phyloP scores from a whole-genome alignment of 805 yeast species.

The Metschnikowia continentalis region DNA sequence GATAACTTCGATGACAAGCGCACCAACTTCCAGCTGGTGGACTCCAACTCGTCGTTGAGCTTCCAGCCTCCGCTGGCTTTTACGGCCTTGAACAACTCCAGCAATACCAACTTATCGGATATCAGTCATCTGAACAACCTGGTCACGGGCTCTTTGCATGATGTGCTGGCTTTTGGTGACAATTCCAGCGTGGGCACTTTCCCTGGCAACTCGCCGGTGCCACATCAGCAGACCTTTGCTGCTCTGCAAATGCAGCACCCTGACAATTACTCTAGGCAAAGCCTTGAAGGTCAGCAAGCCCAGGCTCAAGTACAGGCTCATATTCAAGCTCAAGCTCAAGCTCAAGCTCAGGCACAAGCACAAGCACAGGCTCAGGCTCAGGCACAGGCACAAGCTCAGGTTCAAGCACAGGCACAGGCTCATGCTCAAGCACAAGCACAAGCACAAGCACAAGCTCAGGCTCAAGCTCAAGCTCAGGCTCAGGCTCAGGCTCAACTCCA shows the following conservation, averaged over 20 bases:
- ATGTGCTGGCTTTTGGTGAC: constrained; percentile 6
- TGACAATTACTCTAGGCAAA: neutral
- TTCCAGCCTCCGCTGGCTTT: constrained; percentile 41
- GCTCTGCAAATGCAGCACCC: neutral
- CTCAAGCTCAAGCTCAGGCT: neutral
- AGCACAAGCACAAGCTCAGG: constrained; percentile 6
- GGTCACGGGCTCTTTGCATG: constrained; percentile 8
- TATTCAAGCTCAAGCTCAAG: neutral
- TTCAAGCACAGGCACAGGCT: neutral
- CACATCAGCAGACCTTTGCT: neutral
- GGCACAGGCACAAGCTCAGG: neutral
- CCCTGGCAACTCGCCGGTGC: constrained; percentile 2
- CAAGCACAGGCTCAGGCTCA: constrained; percentile 9
- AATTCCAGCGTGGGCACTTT: constrained; percentile 8
- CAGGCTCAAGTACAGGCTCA: neutral
- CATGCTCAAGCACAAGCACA: constrained; percentile 1
- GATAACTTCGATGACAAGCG: constrained; percentile 15
- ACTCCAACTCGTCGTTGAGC: constrained; percentile 24
- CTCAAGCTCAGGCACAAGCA: neutral
- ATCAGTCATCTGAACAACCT: constrained; percentile 24
- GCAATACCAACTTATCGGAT: constrained; percentile 39
- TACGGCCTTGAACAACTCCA: constrained; percentile 37
- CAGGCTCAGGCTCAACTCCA: neutral
- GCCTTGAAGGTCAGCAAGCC: neutral
- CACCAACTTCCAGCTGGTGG: constrained; percentile 35